Evolutionary conservation across 768 basidiomycete genomes (phyloP).

Genomic region (Mycena albidolilacea): DNA sequence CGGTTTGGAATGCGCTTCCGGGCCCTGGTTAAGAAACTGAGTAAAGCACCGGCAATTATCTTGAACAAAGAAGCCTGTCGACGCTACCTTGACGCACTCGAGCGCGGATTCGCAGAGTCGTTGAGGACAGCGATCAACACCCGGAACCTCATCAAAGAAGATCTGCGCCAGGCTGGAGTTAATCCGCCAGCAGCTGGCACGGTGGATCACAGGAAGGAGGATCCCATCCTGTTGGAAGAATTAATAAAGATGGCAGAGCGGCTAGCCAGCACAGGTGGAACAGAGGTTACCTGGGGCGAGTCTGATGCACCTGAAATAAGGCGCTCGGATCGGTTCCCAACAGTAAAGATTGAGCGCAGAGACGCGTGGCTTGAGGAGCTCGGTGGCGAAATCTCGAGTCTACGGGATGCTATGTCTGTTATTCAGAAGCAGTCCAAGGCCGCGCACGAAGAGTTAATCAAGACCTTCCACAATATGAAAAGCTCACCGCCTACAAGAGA

Average conservation of each 20-base stretch:
- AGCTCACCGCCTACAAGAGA: not conserved
- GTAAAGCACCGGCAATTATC: too few relatives aligned
- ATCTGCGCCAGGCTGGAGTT: not conserved
- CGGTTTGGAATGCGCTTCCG: too few relatives aligned
- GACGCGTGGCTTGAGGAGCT: constrained; percentile 23
- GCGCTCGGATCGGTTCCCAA: constrained; percentile 21
- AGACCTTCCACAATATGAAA: constrained; percentile 2
- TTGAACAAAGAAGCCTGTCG: too few relatives aligned
- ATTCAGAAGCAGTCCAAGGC: constrained; percentile 14
- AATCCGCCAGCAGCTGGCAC: not conserved
- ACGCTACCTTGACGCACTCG: constrained; percentile 22
- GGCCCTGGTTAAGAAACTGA: too few relatives aligned
- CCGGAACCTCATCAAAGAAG: too few relatives aligned
- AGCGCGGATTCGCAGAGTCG: too few relatives aligned
- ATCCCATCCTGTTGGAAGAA: constrained; percentile 26
- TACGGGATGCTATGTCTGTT: constrained; percentile 20
- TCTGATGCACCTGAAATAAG: not conserved
- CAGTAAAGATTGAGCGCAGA: constrained; percentile 24
- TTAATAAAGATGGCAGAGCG: constrained; percentile 33
- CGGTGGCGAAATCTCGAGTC: constrained; percentile 11
- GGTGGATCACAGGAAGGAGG: constrained; percentile 23
- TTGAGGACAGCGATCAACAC: constrained; percentile 22
- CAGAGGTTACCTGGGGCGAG: constrained; percentile 1
- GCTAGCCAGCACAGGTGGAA: constrained; percentile 5
- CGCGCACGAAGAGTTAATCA: constrained; percentile 29